phyloP scores from a whole-genome alignment of 1,139 yeast genomes.

The Saccharomyces hybrid region DNA sequence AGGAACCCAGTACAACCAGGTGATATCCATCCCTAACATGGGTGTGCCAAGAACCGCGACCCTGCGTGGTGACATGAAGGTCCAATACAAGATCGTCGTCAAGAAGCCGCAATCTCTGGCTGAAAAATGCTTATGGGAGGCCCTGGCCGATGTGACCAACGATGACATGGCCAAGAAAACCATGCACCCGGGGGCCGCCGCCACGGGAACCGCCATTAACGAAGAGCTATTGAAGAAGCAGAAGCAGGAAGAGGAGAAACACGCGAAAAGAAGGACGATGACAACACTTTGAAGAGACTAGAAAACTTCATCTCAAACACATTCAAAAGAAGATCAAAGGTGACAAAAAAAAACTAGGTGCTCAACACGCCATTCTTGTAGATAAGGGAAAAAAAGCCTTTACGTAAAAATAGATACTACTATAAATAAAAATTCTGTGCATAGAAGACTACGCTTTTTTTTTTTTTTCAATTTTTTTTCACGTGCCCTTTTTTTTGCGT shows the following conservation, averaged over 20 bases:
- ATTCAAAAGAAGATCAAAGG: conserved; percentile 51
- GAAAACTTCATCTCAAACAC: conserved; percentile 58
- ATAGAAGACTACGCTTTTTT: background rate
- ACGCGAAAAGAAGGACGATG: conserved; percentile 35
- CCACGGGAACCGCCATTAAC: conserved; percentile 2
- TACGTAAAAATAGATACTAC: background rate
- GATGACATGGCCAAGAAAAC: conserved; percentile 72
- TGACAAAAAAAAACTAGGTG: conserved; percentile 13
- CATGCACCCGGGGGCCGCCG: background rate
- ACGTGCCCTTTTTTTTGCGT: background rate
- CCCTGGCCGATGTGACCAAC: conserved; percentile 82
- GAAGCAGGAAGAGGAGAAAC: conserved; percentile 9
- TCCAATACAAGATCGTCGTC: conserved; percentile 63
- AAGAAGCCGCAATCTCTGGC: conserved; percentile 75
- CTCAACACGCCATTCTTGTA: background rate
- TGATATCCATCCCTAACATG: conserved; percentile 70
- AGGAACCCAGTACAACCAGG: conserved; percentile 76
- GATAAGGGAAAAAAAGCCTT: background rate
- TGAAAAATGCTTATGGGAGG: conserved; percentile 86
- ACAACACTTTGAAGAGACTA: conserved; percentile 51
- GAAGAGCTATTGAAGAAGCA: conserved; percentile 17
- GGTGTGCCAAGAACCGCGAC: conserved; percentile 57
- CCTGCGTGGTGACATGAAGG: conserved; percentile 71
- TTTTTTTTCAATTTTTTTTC: background rate
- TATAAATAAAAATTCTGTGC: background rate